Percentiles rank a stretch among this genome's conserved stretches.
phyloP scores from a whole-genome alignment of 2,329 filamentous ascomycete species.

The Microdochium trichocladiopsis region DNA sequence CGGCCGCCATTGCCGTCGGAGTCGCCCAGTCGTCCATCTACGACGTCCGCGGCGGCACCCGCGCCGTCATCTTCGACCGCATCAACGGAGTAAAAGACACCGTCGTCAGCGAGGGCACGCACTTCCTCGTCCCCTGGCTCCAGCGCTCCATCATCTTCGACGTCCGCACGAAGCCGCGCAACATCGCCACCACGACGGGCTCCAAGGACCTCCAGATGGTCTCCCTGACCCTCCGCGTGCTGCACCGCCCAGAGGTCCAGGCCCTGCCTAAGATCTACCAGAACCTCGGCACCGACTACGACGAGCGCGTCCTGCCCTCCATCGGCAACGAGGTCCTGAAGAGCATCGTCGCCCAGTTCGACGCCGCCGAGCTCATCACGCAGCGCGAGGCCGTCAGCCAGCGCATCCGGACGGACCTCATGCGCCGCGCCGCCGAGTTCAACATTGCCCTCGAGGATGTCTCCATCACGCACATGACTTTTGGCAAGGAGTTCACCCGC shows the following conservation, averaged over 20 bases:
- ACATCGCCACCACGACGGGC: conserved; percentile 94
- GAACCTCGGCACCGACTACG: conserved; percentile 97
- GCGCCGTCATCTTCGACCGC: conserved; percentile 97
- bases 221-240: conserved; percentile 89
- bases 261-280: conserved; percentile 96
- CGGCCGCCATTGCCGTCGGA: conserved; percentile 60
- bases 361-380: conserved; percentile 96
- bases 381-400: conserved; percentile 96
- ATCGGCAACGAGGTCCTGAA: conserved; percentile 99
- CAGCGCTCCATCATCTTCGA: conserved; percentile 94
- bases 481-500: conserved; percentile 96
- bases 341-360: conserved; percentile 96
- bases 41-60: conserved; percentile 90
- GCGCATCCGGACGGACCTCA: conserved; percentile 86
- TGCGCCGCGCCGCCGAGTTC: conserved; percentile 91
- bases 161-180: conserved; percentile 93
- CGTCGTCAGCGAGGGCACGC: conserved; percentile 92
- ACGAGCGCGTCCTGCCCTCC: conserved; percentile 94
- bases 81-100: conserved; percentile 85
- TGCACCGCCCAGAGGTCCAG: conserved; percentile 91
- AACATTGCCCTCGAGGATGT: conserved; percentile 99
- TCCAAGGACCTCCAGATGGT: conserved; percentile 99
- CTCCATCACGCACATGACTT: conserved; percentile 99
- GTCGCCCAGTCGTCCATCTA: conserved; percentile 77
- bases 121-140: conserved; percentile 93